Base-by-base conservation (phyloP, 768 basidiomycete genomes). In the Lentinula edodes region DNA sequence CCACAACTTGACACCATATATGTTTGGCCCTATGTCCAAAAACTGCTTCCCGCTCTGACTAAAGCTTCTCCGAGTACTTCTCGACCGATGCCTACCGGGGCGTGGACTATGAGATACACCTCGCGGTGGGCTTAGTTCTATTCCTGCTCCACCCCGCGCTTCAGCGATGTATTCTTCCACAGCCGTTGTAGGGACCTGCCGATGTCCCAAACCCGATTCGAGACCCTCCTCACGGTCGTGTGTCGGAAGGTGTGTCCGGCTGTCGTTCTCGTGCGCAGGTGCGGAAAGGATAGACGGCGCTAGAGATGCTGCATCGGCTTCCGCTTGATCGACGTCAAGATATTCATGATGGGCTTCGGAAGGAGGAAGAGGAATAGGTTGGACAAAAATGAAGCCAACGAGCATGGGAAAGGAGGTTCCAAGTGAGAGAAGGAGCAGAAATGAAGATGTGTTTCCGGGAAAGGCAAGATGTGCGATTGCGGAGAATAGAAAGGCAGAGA, bases 401-500 rank as follows among this genome's bases (percentile, higher is more conserved):
- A 85, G 60, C 79, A 86, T 83, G 4, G 85, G 83, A 2, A 82
- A 61, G 1, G 83, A 74, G 1, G 85, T 87, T 1, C 87, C 87
- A 5, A 88, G 64, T 2, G 81, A 78, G 16, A 89, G 79, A 16
- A 84, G 68, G 1, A 84, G 74, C 6, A 89, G 71, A 61, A 89
- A 82, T 1, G 79, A 77, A 9, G 80, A 81, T 0, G 83, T 86
- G 61, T 87, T 75, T 0, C 85, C 86, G 0, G 83, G 81, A 62
- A 80, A 88, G 20, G 83, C 66, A 0, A 74, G 65, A 51, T 85
- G 81, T 0, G 85, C 83, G 32, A 89, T 68, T 0, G 81, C 73
- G n/a, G 84, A 83, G 70, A 88, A 90, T 52, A 83, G 72, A 72
- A 89, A 89, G 0, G 88, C 88, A 2, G 85, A 86, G 9, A 90